Evolutionary conservation across 176 grass and related monocot genomes (phyloP).

Genomic region (Raddia distichophylla): DNA sequence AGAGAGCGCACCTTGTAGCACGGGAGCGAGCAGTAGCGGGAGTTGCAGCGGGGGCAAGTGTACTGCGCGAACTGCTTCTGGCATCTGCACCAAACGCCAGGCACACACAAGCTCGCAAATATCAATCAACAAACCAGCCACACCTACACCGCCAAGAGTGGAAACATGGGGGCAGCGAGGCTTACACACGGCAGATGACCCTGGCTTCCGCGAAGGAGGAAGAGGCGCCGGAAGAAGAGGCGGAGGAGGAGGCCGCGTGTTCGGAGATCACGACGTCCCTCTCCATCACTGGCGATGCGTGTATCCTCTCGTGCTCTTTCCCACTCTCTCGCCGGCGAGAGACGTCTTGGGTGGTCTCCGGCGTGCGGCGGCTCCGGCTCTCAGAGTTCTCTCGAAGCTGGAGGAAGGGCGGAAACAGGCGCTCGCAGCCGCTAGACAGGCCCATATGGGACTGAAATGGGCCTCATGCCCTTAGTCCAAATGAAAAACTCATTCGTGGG

Average conservation of each 20-base stretch:
- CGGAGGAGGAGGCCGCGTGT: conserved; percentile 39
- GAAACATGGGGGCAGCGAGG: background rate
- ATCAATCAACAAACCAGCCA: background rate
- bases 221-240: conserved; percentile 35
- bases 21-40: conserved; percentile 87
- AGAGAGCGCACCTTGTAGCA: conserved; percentile 82
- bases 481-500: background rate
- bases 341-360: background rate
- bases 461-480: background rate
- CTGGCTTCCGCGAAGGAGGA: conserved; percentile 62
- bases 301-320: background rate
- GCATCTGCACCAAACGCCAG: conserved; percentile 63
- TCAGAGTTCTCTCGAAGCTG: conserved; percentile 38
- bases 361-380: conserved; percentile 15
- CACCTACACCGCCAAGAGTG: background rate
- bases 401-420: background rate
- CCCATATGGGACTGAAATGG: background rate
- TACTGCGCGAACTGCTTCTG: conserved; percentile 99
- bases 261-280: conserved; percentile 62
- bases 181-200: conserved; percentile 94
- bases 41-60: conserved; percentile 92
- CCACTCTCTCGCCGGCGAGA: background rate
- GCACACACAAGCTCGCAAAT: background rate
- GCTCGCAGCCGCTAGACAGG: no score
- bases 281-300: conserved; percentile 35